Percentiles rank a stretch among this genome's conserved stretches.
Evolutionary conservation across 164 flowering plant species (phyloP).

Genomic region (Paratinospora sagittata): DNA sequence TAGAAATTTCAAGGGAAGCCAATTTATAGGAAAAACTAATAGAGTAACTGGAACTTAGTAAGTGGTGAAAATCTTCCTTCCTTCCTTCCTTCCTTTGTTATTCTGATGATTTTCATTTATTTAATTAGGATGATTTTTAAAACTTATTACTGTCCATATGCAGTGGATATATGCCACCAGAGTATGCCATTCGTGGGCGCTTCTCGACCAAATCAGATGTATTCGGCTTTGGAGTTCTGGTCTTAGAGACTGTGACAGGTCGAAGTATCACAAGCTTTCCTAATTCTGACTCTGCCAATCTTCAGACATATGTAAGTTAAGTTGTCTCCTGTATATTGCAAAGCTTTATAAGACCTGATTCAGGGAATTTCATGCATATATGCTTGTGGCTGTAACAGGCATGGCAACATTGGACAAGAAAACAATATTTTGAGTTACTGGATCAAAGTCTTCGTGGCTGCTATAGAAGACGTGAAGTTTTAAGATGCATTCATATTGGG

Average conservation of each 20-base stretch:
- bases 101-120: not conserved
- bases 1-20: conserved; percentile 17
- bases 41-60: conserved; percentile 31
- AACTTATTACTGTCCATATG: not conserved
- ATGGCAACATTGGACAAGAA: conserved; percentile 21
- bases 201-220: conserved; percentile 26
- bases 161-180: conserved; percentile 30
- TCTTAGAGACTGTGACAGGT: conserved; percentile 24
- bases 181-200: conserved; percentile 18
- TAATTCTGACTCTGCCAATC: not conserved
- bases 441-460: conserved; percentile 10
- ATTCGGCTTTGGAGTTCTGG: conserved; percentile 21
- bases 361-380: too few relatives aligned
- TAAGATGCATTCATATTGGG: conserved; percentile 28
- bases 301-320: conserved; percentile 10
- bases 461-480: conserved; percentile 12
- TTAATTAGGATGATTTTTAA: not conserved
- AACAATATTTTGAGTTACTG: conserved; percentile 12
- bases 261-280: conserved; percentile 10
- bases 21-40: conserved; percentile 14
- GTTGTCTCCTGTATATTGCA: not conserved
- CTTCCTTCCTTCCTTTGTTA: not conserved
- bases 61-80: conserved; percentile 17
- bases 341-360: not conserved
- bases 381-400: conserved; percentile 10